Evolutionary conservation across 106 monocot genomes (phyloP), one percentile per base, ranked within the genome.

Genomic region (Dendrobium huoshanense): DNA sequence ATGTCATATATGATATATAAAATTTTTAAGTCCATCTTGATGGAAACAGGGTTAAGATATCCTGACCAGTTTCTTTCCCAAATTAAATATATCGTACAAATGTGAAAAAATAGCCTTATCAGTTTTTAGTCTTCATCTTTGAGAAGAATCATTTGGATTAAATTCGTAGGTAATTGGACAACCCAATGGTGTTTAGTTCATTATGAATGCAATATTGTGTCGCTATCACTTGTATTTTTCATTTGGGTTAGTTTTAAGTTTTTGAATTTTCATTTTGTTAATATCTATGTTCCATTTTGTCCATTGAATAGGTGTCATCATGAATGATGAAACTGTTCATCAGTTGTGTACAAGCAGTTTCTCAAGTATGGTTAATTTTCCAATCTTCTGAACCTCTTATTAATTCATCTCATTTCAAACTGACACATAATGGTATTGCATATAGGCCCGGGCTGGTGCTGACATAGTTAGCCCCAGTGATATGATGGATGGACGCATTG

Each of bases 321-420:
- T 99, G 98, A 99, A 99, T 86, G 98, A 99, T 82, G 98, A 95
- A 90, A 99, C 98, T 5, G 92, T 99, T 59, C 89, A 99, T 88
- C 98, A 99, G 84, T 74, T 99, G 40, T 99, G 98, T 81, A 81
- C 98, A 99, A 80, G 95, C 98, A 75, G 88, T 99, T 87, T 95
- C 91, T 58, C 98, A 99, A 92, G 98, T 95, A 83, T n/a, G 40
- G 44, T 27, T 70, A 17, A 45, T 41, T 25, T 64, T 55, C 67
- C 1, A 75, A 13, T 75, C n/a, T 75, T 81, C 13, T 75, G 15
- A 55, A 41, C 17, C 18, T 22, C 18, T 48, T 27, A 13, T 31
- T 25, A 67, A 77, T n/a, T 48, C 5, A 20, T 20, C 22, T n/a
- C 9, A 41, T 65, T 17, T 33, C 9, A 49, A 68, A 45, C 7